Conservation (phyloP, 164 flowering plant species). For the Chimonanthus praecox region DNA sequence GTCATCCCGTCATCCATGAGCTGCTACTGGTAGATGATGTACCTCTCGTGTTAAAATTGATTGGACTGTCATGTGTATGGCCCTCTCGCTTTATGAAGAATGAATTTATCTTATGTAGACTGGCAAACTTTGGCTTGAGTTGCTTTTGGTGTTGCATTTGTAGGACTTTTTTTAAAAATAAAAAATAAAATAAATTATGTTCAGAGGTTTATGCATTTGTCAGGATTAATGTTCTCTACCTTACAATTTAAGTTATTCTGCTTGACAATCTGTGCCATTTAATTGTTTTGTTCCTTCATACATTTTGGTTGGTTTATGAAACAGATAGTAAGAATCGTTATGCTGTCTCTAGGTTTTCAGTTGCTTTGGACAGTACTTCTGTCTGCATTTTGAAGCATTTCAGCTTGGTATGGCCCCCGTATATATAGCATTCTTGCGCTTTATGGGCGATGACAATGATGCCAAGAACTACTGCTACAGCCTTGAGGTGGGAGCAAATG, state of each 20-base stretch:
- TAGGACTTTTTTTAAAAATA: no score
- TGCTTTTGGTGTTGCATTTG: no score
- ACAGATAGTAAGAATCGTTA: constrained; percentile 15
- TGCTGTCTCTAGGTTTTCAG: constrained; percentile 48
- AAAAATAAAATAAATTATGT: no score
- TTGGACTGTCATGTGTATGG: no score
- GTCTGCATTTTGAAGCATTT: constrained; percentile 62
- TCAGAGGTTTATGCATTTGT: background rate
- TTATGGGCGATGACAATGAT: constrained; percentile 58
- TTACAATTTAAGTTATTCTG: background rate
- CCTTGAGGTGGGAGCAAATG: constrained; percentile 56
- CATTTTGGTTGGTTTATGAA: constrained; percentile 9
- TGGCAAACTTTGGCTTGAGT: no score
- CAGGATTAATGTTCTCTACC: background rate
- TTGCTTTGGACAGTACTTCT: constrained; percentile 60
- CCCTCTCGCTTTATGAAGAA: no score
- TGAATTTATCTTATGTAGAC: no score
- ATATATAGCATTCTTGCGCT: constrained; percentile 53
- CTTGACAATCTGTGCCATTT: background rate
- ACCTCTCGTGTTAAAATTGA: no score
- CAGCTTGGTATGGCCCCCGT: constrained; percentile 55
- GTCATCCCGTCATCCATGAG: no score
- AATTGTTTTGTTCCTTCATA: background rate
- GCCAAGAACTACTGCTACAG: constrained; percentile 56
- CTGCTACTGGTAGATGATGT: no score